Evolutionary conservation across 2,329 filamentous ascomycete species (phyloP).

Genomic region (Diaporthe sp.): DNA sequence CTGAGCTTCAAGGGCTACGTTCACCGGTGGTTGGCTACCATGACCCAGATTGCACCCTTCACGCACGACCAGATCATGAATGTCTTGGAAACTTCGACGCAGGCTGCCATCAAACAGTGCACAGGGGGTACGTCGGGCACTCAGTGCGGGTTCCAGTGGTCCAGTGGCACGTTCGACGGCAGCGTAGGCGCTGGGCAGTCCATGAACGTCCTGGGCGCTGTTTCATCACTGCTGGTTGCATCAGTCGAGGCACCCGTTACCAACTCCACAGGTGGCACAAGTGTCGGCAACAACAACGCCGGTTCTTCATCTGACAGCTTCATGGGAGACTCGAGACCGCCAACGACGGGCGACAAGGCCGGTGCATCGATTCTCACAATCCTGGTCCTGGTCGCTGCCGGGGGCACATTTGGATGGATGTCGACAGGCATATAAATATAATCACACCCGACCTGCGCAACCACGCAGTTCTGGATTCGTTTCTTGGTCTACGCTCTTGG

Average conservation of each 20-base stretch:
- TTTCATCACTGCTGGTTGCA: slow-evolving; percentile 61
- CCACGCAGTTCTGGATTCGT: not conserved
- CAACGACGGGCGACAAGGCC: slow-evolving; percentile 49
- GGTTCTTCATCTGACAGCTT: slow-evolving; percentile 45
- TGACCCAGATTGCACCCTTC: slow-evolving; percentile 41
- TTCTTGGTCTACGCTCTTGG: slow-evolving; percentile 11
- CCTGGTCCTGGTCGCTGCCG: slow-evolving; percentile 41
- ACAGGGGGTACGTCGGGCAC: slow-evolving; percentile 48
- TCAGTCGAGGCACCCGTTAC: slow-evolving; percentile 43
- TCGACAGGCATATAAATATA: slow-evolving; percentile 39
- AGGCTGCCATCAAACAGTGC: slow-evolving; percentile 41
- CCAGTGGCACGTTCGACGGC: slow-evolving; percentile 60
- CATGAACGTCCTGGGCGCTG: slow-evolving; percentile 66
- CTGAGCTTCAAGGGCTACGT: slow-evolving; percentile 43
- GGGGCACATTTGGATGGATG: slow-evolving; percentile 54
- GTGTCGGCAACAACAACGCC: slow-evolving; percentile 46
- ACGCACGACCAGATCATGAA: slow-evolving; percentile 40
- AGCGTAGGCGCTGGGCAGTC: slow-evolving; percentile 68
- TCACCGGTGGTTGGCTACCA: slow-evolving; percentile 42
- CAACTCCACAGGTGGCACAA: slow-evolving; percentile 47
- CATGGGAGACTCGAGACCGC: slow-evolving; percentile 43
- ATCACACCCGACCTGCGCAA: not conserved
- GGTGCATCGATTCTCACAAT: slow-evolving; percentile 49
- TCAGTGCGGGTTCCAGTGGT: slow-evolving; percentile 69
- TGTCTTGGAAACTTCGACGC: slow-evolving; percentile 35